Conservation (phyloP, 139 green algal genomes). For the Asterochloris erici region DNA sequence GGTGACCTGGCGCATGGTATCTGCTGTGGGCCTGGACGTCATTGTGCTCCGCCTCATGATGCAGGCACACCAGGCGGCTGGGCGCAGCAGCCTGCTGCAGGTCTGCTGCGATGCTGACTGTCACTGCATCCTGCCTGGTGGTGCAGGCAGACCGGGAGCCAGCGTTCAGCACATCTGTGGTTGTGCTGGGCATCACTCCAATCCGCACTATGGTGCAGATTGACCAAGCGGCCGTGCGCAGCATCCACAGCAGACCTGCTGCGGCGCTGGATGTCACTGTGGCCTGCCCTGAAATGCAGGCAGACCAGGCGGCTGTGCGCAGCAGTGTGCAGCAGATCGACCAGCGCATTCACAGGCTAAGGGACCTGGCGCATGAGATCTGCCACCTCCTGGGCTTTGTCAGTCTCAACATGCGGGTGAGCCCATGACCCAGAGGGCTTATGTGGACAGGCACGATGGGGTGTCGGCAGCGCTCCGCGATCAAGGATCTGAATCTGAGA, state of each 20-base stretch:
- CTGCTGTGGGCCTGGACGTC: not conserved
- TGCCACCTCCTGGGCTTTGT: slow-evolving; percentile 33
- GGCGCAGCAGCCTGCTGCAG: too few relatives aligned
- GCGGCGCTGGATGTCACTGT: not conserved
- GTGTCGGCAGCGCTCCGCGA: too few relatives aligned
- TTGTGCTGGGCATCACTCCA: not conserved
- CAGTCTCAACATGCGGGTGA: slow-evolving; percentile 35
- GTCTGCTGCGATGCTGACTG: not conserved
- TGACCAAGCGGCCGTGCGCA: not conserved
- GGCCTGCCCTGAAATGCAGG: not conserved
- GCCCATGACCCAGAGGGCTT: too few relatives aligned
- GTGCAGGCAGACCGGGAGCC: slow-evolving; percentile 8
- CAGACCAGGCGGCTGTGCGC: not conserved
- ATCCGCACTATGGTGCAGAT: not conserved
- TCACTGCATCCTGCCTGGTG: not conserved
- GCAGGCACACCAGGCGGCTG: too few relatives aligned
- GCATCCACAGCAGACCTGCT: slow-evolving; percentile 6
- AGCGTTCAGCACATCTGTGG: not conserved
- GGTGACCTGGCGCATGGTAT: slow-evolving; percentile 7
- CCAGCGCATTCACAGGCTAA: not conserved
- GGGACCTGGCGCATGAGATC: slow-evolving; percentile 10
- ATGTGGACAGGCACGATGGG: too few relatives aligned
- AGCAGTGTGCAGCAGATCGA: slow-evolving; percentile 15
- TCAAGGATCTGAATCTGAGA: too few relatives aligned
- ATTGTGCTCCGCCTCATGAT: too few relatives aligned